These are phyloP conservation scores for Ogataea corticis DNA, from an alignment of 805 yeast species.

Conservation along the genomic window DNA sequence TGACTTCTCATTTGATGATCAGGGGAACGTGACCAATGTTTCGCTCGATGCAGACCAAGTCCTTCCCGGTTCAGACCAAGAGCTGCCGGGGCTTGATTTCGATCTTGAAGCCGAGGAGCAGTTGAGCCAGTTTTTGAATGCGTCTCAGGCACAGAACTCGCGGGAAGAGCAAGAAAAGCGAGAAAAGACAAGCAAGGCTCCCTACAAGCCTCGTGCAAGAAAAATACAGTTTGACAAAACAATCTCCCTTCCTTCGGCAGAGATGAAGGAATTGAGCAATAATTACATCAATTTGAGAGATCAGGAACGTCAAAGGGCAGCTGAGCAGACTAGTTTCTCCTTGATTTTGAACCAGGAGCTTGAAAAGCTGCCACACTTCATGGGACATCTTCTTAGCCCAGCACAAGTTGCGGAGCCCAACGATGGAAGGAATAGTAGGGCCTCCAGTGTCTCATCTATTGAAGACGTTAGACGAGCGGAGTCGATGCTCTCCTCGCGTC, in stretches of 20 bases:
- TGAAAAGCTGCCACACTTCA: constrained; percentile 9
- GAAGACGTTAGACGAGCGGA: constrained; percentile 29
- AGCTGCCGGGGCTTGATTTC: constrained; percentile 9
- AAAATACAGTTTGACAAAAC: constrained; percentile 17
- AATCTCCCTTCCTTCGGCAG: constrained; percentile 13
- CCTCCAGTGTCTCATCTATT: constrained; percentile 29
- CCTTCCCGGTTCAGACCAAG: constrained; percentile 3
- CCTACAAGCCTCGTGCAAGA: constrained; percentile 9
- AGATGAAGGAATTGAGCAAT: constrained; percentile 20
- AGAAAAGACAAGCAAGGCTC: background rate
- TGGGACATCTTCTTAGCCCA: constrained; percentile 11
- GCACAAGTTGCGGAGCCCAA: background rate
- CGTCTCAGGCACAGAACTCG: background rate
- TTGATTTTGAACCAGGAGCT: constrained; percentile 3
- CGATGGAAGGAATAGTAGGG: constrained; percentile 16
- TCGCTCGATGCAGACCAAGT: constrained; percentile 6
- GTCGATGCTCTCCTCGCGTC: constrained; percentile 14
- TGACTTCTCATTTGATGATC: constrained; percentile 18
- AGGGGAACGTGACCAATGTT: constrained; percentile 13
- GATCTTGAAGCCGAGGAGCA: constrained; percentile 5
- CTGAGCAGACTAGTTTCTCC: background rate
- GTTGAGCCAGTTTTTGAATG: background rate
- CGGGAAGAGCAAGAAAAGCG: background rate
- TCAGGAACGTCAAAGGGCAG: background rate
- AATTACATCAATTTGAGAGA: constrained; percentile 11